A percentile compares a stretch with the other conserved stretches of the same genome.
These are phyloP conservation scores for Avicennia marina DNA, from an alignment of 257 asterid genomes.

Conservation along the genomic window DNA sequence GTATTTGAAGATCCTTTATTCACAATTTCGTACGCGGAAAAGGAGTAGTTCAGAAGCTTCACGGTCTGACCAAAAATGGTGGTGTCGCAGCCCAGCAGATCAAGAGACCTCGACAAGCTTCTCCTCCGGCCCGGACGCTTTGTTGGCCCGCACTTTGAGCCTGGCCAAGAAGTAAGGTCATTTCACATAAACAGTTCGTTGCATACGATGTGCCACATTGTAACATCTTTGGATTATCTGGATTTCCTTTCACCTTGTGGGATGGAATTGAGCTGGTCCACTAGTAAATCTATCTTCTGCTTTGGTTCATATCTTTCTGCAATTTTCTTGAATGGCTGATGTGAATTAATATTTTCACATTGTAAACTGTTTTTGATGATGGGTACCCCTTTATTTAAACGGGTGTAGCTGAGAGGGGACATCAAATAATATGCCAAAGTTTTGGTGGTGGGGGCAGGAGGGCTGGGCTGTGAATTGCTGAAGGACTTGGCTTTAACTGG, in stretches of 20 bases:
- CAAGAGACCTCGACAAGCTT: slow-evolving; percentile 95
- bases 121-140: slow-evolving; percentile 84
- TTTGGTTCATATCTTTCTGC: background rate
- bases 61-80: no score
- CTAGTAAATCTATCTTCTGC: background rate
- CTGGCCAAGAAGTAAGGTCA: slow-evolving; percentile 57
- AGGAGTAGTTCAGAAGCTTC: no score
- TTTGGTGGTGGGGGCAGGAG: slow-evolving; percentile 98
- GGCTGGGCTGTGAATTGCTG: slow-evolving; percentile 94
- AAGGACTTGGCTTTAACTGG: slow-evolving; percentile 96
- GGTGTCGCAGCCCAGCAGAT: slow-evolving; percentile 74
- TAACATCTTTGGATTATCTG: no score
- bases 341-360: slow-evolving; percentile 5
- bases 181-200: background rate
- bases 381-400: background rate
- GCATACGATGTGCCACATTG: no score
- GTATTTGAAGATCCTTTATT: no score
- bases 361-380: slow-evolving; percentile 14
- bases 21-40: no score
- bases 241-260: no score
- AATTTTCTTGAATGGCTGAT: slow-evolving; percentile 8
- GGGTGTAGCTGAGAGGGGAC: slow-evolving; percentile 70
- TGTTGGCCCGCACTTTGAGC: slow-evolving; percentile 67
- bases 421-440: slow-evolving; percentile 69
- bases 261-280: no score